Evolutionary conservation across 2,329 filamentous ascomycete genomes (phyloP), one percentile per base, ranked within the genome.

Genomic region (Microdochium bolleyi): DNA sequence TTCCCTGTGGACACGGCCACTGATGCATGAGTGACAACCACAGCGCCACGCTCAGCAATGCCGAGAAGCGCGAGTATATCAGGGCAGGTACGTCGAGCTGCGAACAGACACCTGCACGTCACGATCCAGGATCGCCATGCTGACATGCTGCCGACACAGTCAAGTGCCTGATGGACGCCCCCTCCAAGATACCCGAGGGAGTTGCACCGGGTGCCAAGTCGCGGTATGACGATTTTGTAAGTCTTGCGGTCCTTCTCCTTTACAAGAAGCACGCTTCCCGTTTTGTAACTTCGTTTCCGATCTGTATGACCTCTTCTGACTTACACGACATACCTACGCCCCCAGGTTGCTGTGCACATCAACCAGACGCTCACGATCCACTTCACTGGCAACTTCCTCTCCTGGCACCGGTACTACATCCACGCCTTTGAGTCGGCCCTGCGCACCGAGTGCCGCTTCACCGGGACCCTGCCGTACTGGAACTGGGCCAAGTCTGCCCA

Each of bases 401-500:
- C 49, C 9, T 55, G 52, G 60, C 60, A 60, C 30, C 27, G 54
- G 14, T 51, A 53, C 49, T 53, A 51, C 34, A 55, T 55, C 50
- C 52, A 34, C 49, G 49, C 48, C 32, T 53, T 48, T n/a, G 24
- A 74, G 53, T 58, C 66, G 48, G 66, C 66, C 30, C 62, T 74
- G 10, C 61, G 63, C 27, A 56, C 68, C 3, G 64, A 70, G 46
- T 74, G 72, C 53, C 68, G 68, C 37, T 74, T 73, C 56, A 64
- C 57, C 2, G 71, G 70, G 19, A 22, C 24, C 24, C 7, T 30
- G 8, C 68, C 68, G 34, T 75, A 73, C 60, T 68, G 67, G 60
- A 73, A 76, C 57, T 77, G 74, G 73, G 67, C 67, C 14, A 67
- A 67, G 56, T 69, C 67, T 61, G 63, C 71, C 8, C 53, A 61